Base-by-base conservation (phyloP, 768 basidiomycete genomes). In the Xerocomellus amylosporus region DNA sequence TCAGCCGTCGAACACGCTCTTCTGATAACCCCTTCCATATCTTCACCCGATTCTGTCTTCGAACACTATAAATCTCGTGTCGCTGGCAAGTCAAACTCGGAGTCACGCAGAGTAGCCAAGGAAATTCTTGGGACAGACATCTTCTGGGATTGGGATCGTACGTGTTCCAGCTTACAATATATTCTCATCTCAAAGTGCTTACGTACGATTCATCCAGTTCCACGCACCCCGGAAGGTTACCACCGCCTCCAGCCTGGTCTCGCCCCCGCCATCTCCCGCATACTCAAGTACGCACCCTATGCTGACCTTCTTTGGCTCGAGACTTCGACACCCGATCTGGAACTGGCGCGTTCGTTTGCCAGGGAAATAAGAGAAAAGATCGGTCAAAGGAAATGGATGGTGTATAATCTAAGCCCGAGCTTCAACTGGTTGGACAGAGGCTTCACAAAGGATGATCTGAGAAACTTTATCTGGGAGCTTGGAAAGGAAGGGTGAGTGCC, bases 231-330 rank as follows among this genome's bases (percentile, higher is more conserved):
- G 26, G 93, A 96, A 75, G 94, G 94, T 14, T 95, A 92, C 69
- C 90, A 95, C 63, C 92, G 92, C 68, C 90, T 86, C 60, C 84
- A 84, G 28, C 84, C 90, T 8, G 93, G 93, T 14, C 73, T 93
- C 44, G 85, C 87, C 62, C 80, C 88, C 7, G 94, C 93, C 12
- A 82, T 93, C 66, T 86, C 88, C 62, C 88, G 93, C 34, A 83
- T 85, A 4, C 76, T 87, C 55, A 81, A 83, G 20, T 97, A 86
- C 64, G 88, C 92, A 1, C 90, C 90, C 19, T 88, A 92, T 61
- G 86, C 92, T 14, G 93, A 97, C 70, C 79, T 95, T 61, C 75
- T 95, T 42, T 97, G 93, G 94, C 79, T 95, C 41, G 94, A 96
- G 75, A 97, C 94, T 2, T 93, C 91, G 63, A 78, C 79, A n/a